These are phyloP conservation scores for Comarum palustre DNA, from an alignment of 306 rosid species.

Conservation along the genomic window DNA sequence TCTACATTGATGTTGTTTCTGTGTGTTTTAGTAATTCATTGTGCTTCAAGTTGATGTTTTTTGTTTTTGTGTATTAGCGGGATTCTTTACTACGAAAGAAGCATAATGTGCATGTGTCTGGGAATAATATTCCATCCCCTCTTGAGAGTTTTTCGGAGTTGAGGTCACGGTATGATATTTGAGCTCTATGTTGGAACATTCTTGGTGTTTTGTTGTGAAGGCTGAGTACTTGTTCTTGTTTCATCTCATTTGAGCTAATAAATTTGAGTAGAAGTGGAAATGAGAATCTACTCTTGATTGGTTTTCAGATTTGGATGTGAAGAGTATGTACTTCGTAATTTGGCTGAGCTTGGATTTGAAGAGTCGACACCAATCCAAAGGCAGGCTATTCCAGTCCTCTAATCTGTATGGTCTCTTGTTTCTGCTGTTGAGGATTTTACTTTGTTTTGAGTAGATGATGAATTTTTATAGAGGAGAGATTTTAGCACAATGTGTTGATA, in stretches of 20 bases:
- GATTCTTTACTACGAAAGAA: constrained; percentile 68
- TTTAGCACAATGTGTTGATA: not conserved
- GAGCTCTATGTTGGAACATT: not conserved
- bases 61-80: constrained; percentile 35
- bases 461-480: constrained; percentile 1
- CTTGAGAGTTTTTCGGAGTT: constrained; percentile 71
- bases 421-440: constrained; percentile 5
- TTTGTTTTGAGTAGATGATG: constrained; percentile 7
- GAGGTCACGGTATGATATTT: constrained; percentile 54
- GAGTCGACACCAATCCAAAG: constrained; percentile 95
- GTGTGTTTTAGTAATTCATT: constrained; percentile 1
- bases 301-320: constrained; percentile 60
- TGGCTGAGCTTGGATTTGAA: constrained; percentile 69
- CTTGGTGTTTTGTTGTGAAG: not conserved
- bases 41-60: constrained; percentile 17
- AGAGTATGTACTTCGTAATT: constrained; percentile 53
- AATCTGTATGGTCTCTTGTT: constrained; percentile 57
- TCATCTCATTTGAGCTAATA: not conserved
- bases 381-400: constrained; percentile 94
- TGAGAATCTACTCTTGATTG: constrained; percentile 17
- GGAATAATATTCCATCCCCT: constrained; percentile 74
- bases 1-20: not conserved
- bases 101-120: constrained; percentile 76
- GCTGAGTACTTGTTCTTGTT: no score
- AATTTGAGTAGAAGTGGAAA: constrained; percentile 20